Percentiles rank a stretch among this genome's conserved stretches.
phyloP scores from a whole-genome alignment of 2,329 filamentous ascomycete genomes.

The Penicillium sp. region DNA sequence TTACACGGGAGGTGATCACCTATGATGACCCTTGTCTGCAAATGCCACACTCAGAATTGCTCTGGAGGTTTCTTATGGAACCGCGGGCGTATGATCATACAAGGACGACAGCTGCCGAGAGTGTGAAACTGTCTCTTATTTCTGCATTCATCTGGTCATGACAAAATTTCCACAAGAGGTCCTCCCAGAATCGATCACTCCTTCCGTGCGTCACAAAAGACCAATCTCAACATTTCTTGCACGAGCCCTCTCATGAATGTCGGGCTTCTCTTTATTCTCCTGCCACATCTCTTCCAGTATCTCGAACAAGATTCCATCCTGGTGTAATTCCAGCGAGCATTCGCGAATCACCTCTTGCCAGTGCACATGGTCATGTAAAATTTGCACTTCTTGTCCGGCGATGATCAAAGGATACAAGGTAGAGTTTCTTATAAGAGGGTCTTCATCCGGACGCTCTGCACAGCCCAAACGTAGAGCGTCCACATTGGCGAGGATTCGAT shows the following conservation, averaged over 20 bases:
- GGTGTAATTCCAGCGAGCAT: conserved; percentile 4
- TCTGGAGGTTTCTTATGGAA: too few relatives aligned
- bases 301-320: conserved; percentile 11
- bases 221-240: conserved; percentile 21
- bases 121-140: too few relatives aligned
- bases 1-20: too few relatives aligned
- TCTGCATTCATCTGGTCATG: too few relatives aligned
- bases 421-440: conserved; percentile 21
- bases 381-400: conserved; percentile 15
- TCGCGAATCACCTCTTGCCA: conserved; percentile 16
- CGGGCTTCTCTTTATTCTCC: conserved; percentile 6
- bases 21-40: too few relatives aligned
- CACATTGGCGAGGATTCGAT: conserved; percentile 20
- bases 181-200: too few relatives aligned
- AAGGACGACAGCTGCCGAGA: too few relatives aligned
- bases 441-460: conserved; percentile 11
- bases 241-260: conserved; percentile 19
- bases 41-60: too few relatives aligned
- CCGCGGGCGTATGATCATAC: too few relatives aligned
- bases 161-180: too few relatives aligned
- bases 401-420: conserved; percentile 21
- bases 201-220: conserved; percentile 10
- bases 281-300: conserved; percentile 25
- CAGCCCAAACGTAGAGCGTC: conserved; percentile 22
- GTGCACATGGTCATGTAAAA: conserved; percentile 11